Conservation (phyloP, 1,284 basidiomycete genomes). For the Malassezia psittaci region DNA sequence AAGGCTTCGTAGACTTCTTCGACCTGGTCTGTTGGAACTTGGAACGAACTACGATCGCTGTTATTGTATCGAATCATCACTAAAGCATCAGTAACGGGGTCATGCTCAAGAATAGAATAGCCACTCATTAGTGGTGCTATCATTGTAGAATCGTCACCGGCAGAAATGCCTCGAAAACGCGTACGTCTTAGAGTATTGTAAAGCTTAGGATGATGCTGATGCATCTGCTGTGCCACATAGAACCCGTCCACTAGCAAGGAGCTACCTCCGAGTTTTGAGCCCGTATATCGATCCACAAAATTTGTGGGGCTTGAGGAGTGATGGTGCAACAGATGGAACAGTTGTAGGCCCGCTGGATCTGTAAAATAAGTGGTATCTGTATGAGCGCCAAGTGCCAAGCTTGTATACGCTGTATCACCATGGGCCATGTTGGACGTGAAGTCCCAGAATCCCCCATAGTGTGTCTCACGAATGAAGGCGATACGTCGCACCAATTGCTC, state of each 20-base stretch:
- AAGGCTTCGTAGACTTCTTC: slow-evolving; percentile 67
- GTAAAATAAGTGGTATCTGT: slow-evolving; percentile 79
- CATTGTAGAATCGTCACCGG: slow-evolving; percentile 48
- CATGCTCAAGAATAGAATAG: slow-evolving; percentile 51
- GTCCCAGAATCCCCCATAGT: slow-evolving; percentile 88
- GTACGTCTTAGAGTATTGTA: slow-evolving; percentile 64
- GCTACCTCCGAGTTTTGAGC: slow-evolving; percentile 57
- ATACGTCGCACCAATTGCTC: slow-evolving; percentile 68
- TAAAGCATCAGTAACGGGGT: slow-evolving; percentile 55
- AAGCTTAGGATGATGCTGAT: slow-evolving; percentile 61
- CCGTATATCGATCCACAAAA: not conserved
- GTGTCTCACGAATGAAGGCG: slow-evolving; percentile 81
- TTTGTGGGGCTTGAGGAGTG: not conserved
- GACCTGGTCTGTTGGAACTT: slow-evolving; percentile 20
- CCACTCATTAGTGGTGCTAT: slow-evolving; percentile 30
- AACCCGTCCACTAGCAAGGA: slow-evolving; percentile 91
- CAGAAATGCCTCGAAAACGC: slow-evolving; percentile 72
- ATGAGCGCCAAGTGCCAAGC: slow-evolving; percentile 74
- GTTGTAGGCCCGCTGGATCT: slow-evolving; percentile 69
- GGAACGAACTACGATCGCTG: slow-evolving; percentile 59
- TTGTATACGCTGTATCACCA: slow-evolving; percentile 73
- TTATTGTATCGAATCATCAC: slow-evolving; percentile 85
- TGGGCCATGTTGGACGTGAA: slow-evolving; percentile 84
- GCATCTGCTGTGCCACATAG: slow-evolving; percentile 70
- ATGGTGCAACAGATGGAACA: slow-evolving; percentile 77